A percentile compares a stretch with the other conserved stretches of the same genome.
Evolutionary conservation across 1,284 basidiomycete species (phyloP).

Genomic region (Leucoagaricus sp.): DNA sequence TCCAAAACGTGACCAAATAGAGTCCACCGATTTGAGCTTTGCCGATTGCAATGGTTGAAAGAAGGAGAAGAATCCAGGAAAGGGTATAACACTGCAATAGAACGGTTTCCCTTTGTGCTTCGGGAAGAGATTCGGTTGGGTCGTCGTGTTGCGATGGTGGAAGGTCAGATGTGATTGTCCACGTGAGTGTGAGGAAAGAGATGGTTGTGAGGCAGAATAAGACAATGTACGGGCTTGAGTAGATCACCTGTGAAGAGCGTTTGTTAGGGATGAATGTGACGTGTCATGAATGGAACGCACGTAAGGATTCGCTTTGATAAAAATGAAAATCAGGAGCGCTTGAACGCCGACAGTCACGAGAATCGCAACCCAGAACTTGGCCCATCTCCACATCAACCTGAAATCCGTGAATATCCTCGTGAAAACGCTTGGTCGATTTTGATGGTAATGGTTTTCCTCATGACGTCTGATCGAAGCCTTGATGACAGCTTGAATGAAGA

Average conservation of each 20-base stretch:
- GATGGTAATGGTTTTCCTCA: constrained; percentile 4
- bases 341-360: constrained; percentile 47
- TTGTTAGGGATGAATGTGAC: neutral
- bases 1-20: constrained; percentile 61
- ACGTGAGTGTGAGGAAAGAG: constrained; percentile 38
- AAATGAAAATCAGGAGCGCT: constrained; percentile 47
- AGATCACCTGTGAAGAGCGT: constrained; percentile 49
- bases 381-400: constrained; percentile 40
- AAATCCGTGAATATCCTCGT: constrained; percentile 13
- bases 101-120: constrained; percentile 43
- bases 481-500: constrained; percentile 27
- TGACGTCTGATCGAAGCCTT: constrained; percentile 20
- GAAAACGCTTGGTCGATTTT: constrained; percentile 2
- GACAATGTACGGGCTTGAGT: constrained; percentile 57
- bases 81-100: constrained; percentile 53
- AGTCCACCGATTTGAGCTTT: constrained; percentile 49
- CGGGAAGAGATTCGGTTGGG: constrained; percentile 22
- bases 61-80: constrained; percentile 58
- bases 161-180: constrained; percentile 35
- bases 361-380: constrained; percentile 63
- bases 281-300: constrained; percentile 40
- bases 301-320: constrained; percentile 60
- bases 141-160: constrained; percentile 22
- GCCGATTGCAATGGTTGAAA: constrained; percentile 46
- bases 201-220: constrained; percentile 55